Evolutionary conservation across 768 basidiomycete species (phyloP), one percentile per base, ranked within the genome.

Genomic region (Pisolithus albus): DNA sequence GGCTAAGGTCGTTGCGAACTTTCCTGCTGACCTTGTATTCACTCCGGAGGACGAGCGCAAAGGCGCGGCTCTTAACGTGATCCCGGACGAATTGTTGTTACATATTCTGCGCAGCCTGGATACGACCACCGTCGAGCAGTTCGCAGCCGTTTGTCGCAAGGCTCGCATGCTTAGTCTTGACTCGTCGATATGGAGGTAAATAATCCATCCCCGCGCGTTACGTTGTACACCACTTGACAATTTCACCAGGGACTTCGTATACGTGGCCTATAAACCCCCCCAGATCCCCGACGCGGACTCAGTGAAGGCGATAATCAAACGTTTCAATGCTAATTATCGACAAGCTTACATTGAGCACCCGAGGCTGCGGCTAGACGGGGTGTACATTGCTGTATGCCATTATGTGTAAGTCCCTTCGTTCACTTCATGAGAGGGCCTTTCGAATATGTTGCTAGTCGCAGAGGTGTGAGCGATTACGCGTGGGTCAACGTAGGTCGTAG

Each of bases 301-400:
- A n/a, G 56, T 87, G 52, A 62, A 72, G 43, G 61, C 71, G 2
- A 71, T 89, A 21, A 70, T 82, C 11, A 66, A 75, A 19, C 68
- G 66, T n/a, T 83, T 81, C 64, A 63, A 66, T 45, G 76, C 71
- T 46, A 81, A 90, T 64, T 92, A 82, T 69, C 79, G 93, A 37
- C 83, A 82, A 18, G 69, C 88, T 8, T 90, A 80, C 64, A 79
- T 95, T 40, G 87, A 92, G 65, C 87, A 91, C 52, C 91, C 92
- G 13, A 79, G 93, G 44, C 65, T 95, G 45, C 82, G 93, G 37
- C 64, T 86, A 56, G 93, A 95, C 54, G 93, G 93, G 2, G 83
- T 92, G 9, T 95, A 95, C 64, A 93, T 96, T 47, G 84, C 90
- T 19, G 86, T 89, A 18, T 94, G 92, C 61, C 92, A 92, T 65